Base-by-base conservation (phyloP, 129 eudicot species). In the Saussurea involucrata region DNA sequence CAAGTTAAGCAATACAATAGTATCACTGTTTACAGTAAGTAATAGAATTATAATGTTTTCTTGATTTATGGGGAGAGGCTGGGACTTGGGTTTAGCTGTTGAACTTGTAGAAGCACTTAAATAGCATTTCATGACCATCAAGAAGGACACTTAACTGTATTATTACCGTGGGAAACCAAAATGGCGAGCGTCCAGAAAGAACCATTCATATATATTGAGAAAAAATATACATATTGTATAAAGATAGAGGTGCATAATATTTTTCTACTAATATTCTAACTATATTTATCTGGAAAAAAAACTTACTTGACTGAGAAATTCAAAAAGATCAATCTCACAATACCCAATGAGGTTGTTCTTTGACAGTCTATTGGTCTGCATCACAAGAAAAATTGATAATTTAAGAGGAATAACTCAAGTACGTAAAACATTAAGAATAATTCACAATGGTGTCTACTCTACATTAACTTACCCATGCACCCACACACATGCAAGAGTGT, bases 311-410 rank as follows among this genome's bases (percentile, higher is more conserved):
- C 84, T 63, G 60, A 93, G 90, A 76, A 86, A 90, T 70, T 90
- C 85, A 17, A 87, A 83, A 40, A 93, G 80, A 87, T 93, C 92
- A 71, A 93, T 72, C 85, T 93, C 98, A 71, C 98, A 93, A 71
- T 84, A 91, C 60, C 97, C 98, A 24, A 93, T 29, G 29, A 93
- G 90, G 81, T 85, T 93, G 90, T 84, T 93, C 83, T 88, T 93
- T 63, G 87, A 85, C 42, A 93, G 28, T 86, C 83, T 84, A 80
- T 93, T 93, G 27, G 98, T 93, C 98, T 93, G 87, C 90, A 82
- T 76, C 70, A 81, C 33, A 78, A 71, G 8, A 31, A 65, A 60
- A 76, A 27, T 20, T n/a, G 27, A 77, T 29, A 49, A 74, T 60
- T 18, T 46, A 1, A 49, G n/a, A 29, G 57, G 18, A 5, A 42